Base-by-base conservation (phyloP, 2,329 filamentous ascomycete species). In the Hortaea werneckii region DNA sequence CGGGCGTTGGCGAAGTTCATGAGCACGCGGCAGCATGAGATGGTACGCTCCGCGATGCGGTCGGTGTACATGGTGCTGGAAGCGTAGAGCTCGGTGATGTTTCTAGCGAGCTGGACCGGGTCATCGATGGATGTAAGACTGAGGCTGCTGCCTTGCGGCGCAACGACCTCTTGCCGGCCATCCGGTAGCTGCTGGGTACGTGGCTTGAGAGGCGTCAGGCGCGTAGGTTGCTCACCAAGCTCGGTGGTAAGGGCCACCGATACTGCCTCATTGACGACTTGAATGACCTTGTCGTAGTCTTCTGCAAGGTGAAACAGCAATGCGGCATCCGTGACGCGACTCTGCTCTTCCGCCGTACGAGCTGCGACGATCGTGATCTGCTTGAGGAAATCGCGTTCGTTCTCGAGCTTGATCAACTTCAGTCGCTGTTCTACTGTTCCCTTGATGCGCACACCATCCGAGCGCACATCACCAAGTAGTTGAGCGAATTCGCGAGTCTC, bases 401-500 rank as follows among this genome's bases (percentile, higher is more conserved):
- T 82, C 37, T 78, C 77, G 20, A 96, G 73, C 37, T 82, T 84
- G 60, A 98, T 90, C 46, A 98, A 75, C 29, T 77, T 73, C 37
- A 88, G 80, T 34, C 90, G 85, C 59, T 88, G 79, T 66, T 96
- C 89, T 52, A 98, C 89, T 27, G 87, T 79, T 43, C 92, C 92
- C 47, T 79, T 80, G 55, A 95, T 87, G 48, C 89, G 83, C 50
- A 80, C 82, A 20, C 92, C 92, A 61, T 96, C 87, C 1, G 80
- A 79, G 49, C 82, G 79, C 57, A 98, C 88, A 63, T 98, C 94
- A 44, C 94, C 92, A 41, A 98, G 80, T 10, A 98, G 73, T 59
- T 87, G 85, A 59, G 89, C 90, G 66, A 96, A 98, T 62, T 98
- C 92, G 54, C 90, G 81, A 13, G 89, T 95, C 68, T 98, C 92